Base-by-base conservation (phyloP, 495 filamentous ascomycete genomes). In the Geoglossum glabrum region DNA sequence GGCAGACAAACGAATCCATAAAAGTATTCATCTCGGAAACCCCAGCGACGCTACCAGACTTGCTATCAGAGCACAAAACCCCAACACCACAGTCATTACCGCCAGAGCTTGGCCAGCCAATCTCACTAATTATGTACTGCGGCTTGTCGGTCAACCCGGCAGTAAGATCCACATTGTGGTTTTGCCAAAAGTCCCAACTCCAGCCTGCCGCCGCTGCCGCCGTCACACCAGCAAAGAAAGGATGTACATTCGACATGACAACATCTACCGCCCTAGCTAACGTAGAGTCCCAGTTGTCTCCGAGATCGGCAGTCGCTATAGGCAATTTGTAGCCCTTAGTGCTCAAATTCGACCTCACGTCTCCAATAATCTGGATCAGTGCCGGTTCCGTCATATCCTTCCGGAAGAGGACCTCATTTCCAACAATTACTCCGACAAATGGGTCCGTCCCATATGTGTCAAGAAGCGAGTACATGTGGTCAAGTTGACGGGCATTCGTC, bases 231-330 rank as follows among this genome's bases (percentile, higher is more conserved):
- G 81, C 87, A 64, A 98, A 98, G 75, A 98, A 97, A 1, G 92
- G 92, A 68, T 98, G 92, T 34, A 97, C 82, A 66, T 98, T 98
- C 21, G 87, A 85, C 90, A 97, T 97, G 65, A 96, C 80, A 60
- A 86, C 77, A 62, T 97, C 92, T 45, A 87, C 83, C 50, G 78
- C 72, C 5, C 65, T 56, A 0, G 85, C 82, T 17, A 98, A 75
- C 0, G 73, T 64, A 1, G 73, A 61, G 1, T 80, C 83, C 92
- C 92, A 97, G 65, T 89, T 84, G 61, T 90, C 84, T 17, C 92
- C 92, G 4, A 98, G 76, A 69, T 98, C 92, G 3, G 82, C 84
- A 0, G 89, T 95, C 0, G 87, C 87, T n/a, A 98, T 76, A 0
- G 82, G 81, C 25, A 97, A 73, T 54, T 80, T 70, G 62, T 86